These are phyloP conservation scores for Hypoxylon lenormandii DNA, from an alignment of 495 filamentous ascomycete species.

Conservation along the genomic window DNA sequence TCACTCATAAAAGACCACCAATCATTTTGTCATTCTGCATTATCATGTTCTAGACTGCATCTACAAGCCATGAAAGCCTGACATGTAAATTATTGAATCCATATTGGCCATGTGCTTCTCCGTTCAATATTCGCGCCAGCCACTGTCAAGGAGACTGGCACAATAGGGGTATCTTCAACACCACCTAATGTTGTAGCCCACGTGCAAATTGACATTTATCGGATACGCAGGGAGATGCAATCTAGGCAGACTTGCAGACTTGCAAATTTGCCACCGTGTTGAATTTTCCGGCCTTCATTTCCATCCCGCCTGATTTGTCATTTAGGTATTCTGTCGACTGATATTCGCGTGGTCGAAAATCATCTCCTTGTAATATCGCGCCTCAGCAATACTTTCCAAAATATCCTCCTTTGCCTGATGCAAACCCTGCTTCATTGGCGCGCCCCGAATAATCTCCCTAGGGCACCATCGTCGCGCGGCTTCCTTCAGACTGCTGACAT, in stretches of 20 bases:
- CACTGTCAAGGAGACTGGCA: constrained; percentile 1
- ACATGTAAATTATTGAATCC: constrained; percentile 7
- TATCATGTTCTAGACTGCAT: constrained; percentile 17
- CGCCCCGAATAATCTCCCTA: constrained; percentile 65
- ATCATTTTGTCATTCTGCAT: constrained; percentile 21
- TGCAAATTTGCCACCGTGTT: background rate
- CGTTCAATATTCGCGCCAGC: constrained; percentile 29
- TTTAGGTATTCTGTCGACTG: constrained; percentile 4
- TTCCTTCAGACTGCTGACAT: constrained; percentile 92
- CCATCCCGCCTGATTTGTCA: background rate
- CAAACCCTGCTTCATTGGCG: constrained; percentile 76
- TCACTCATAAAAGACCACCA: constrained; percentile 2
- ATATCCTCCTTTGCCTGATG: constrained; percentile 92
- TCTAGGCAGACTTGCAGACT: too few species aligned
- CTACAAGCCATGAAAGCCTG: constrained; percentile 25
- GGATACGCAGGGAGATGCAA: too few species aligned
- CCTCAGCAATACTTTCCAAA: constrained; percentile 92
- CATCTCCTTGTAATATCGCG: constrained; percentile 77
- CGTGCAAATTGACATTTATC: too few species aligned
- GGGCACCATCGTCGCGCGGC: constrained; percentile 83
- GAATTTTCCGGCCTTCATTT: background rate
- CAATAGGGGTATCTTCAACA: constrained; percentile 8
- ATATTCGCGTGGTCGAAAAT: constrained; percentile 62
- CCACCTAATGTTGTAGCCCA: background rate
- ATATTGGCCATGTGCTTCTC: constrained; percentile 10